Evolutionary conservation across 495 filamentous ascomycete species (phyloP).

Genomic region (Hyphodiscus hymeniophilus): DNA sequence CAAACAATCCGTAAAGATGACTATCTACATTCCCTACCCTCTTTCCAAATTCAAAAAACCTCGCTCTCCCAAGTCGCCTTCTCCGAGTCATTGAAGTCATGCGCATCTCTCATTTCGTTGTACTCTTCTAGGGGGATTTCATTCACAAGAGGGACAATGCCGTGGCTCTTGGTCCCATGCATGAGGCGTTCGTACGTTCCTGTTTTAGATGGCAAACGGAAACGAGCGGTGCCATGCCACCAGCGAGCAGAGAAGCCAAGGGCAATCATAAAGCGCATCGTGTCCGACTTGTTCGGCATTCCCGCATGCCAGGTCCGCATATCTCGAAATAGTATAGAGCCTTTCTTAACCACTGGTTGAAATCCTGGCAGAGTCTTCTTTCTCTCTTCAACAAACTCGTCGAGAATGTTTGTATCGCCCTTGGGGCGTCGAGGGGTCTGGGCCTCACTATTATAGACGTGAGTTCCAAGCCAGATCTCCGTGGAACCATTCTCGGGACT

Average conservation of each 20-base stretch:
- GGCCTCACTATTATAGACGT: conserved; percentile 39
- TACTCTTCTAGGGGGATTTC: not conserved
- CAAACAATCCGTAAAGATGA: too few species aligned
- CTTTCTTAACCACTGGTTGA: conserved; percentile 43
- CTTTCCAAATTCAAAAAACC: not conserved
- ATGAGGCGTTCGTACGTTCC: not conserved
- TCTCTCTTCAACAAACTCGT: conserved; percentile 32
- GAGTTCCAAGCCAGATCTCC: conserved; percentile 53
- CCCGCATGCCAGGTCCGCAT: conserved; percentile 53
- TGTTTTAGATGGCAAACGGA: not conserved
- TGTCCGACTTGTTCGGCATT: conserved; percentile 23
- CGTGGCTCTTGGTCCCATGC: not conserved
- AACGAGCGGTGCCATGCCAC: not conserved
- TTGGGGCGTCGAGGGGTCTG: conserved; percentile 36
- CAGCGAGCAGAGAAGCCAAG: not conserved
- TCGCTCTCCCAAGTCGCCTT: not conserved
- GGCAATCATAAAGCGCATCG: not conserved
- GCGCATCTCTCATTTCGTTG: not conserved
- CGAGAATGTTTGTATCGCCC: conserved; percentile 38
- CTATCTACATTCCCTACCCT: too few species aligned
- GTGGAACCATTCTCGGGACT: conserved; percentile 47
- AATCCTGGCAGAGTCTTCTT: conserved; percentile 31
- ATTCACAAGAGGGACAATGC: not conserved
- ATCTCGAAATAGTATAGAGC: conserved; percentile 45
- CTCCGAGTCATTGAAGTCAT: not conserved